Percentiles rank a stretch among this genome's conserved stretches.
phyloP scores from a whole-genome alignment of 169 alveolate species.

The Plasmodium knowlesi region DNA sequence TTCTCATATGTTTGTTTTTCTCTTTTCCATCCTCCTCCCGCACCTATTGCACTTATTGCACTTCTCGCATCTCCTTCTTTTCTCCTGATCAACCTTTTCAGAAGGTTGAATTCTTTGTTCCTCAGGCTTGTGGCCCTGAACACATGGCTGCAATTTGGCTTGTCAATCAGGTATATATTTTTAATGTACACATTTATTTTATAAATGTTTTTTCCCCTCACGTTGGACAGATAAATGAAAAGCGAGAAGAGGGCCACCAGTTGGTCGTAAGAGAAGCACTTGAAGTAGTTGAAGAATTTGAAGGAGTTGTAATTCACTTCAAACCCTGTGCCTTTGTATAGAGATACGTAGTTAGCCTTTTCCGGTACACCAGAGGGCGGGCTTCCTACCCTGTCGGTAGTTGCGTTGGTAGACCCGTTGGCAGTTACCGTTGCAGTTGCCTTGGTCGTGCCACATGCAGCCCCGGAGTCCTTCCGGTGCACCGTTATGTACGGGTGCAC shows the following conservation, averaged over 20 bases:
- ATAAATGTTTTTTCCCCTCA: constrained; percentile 45
- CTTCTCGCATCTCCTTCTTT: background rate
- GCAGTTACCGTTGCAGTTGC: background rate
- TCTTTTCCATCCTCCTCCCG: background rate
- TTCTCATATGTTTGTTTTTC: background rate
- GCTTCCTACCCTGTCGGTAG: too few species aligned
- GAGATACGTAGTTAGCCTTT: constrained; percentile 12
- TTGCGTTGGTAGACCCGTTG: background rate
- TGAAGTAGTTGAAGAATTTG: constrained; percentile 55
- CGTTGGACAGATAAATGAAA: constrained; percentile 41
- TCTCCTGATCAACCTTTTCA: background rate
- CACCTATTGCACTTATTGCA: background rate
- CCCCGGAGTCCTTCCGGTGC: background rate
- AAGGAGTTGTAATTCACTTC: constrained; percentile 69
- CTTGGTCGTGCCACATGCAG: background rate
- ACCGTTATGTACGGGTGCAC: constrained; percentile 17
- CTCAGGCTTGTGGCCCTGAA: constrained; percentile 9
- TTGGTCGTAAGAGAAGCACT: constrained; percentile 48
- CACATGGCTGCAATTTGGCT: constrained; percentile 4
- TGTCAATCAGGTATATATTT: constrained; percentile 47
- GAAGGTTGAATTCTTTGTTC: constrained; percentile 5
- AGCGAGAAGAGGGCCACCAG: constrained; percentile 59
- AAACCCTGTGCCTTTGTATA: constrained; percentile 54
- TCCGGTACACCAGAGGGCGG: background rate
- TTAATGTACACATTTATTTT: constrained; percentile 43